Evolutionary conservation across 192 early-diverging fungal species (phyloP).

Genomic region (Gorgonomyces haynaldii): DNA sequence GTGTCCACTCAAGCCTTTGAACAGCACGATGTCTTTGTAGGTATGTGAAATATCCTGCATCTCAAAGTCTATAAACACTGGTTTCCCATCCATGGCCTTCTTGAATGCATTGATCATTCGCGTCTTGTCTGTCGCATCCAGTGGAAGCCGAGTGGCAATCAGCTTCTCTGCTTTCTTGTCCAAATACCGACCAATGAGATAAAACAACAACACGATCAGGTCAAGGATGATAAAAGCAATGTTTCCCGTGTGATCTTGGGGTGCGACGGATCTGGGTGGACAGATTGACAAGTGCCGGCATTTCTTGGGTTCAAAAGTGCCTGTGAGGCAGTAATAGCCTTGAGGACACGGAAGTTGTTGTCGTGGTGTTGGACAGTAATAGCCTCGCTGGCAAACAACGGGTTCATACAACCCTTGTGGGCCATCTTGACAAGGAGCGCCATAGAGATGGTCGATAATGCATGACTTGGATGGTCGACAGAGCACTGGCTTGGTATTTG

Average conservation of each 20-base stretch:
- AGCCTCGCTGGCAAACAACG: neutral
- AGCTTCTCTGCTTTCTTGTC: neutral
- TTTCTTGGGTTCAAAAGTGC: neutral
- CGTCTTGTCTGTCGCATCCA: neutral
- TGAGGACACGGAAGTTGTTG: conserved; percentile 1
- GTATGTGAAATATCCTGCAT: neutral
- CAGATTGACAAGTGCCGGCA: conserved; percentile 3
- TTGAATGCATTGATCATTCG: neutral
- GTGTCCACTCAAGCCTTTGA: conserved; percentile 54
- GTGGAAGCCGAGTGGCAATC: neutral
- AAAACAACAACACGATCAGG: neutral
- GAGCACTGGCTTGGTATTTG: conserved; percentile 1
- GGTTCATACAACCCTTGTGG: conserved; percentile 4
- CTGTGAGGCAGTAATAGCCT: conserved; percentile 5
- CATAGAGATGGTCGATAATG: neutral
- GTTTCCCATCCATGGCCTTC: neutral
- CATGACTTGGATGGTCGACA: conserved; percentile 1
- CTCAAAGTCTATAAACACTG: neutral
- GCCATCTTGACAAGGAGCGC: neutral
- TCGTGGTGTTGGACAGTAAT: conserved; percentile 5
- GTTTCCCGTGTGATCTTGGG: neutral
- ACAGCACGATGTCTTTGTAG: neutral
- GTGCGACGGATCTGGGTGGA: neutral
- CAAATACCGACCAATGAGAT: neutral
- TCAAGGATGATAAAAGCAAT: neutral